Percentiles rank a stretch among this genome's conserved stretches.
phyloP scores from a whole-genome alignment of 2,329 filamentous ascomycete genomes.

The Aspergillus ibericus region DNA sequence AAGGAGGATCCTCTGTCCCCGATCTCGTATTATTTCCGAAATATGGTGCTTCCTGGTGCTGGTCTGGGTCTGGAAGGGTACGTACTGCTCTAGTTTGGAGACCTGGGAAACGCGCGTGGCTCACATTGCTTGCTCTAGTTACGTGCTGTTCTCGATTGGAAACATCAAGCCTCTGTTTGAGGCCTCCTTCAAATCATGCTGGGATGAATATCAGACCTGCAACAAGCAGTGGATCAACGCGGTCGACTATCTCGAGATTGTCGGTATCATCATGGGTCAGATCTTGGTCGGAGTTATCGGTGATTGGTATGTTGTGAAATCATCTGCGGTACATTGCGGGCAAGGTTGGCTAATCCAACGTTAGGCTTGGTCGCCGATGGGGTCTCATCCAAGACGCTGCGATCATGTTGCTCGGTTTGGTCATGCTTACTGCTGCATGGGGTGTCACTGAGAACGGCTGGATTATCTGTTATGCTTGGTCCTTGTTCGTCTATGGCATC shows the following conservation, averaged over 20 bases:
- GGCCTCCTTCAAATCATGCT: slow-evolving; percentile 74
- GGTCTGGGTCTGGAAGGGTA: slow-evolving; percentile 85
- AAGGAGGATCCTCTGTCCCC: slow-evolving; percentile 85
- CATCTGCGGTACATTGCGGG: neutral
- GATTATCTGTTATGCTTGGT: slow-evolving; percentile 97
- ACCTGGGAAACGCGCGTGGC: neutral
- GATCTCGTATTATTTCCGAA: slow-evolving; percentile 81
- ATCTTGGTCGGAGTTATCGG: slow-evolving; percentile 78
- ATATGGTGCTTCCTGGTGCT: slow-evolving; percentile 88
- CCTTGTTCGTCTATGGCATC: slow-evolving; percentile 84
- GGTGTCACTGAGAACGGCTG: slow-evolving; percentile 83
- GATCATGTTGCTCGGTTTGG: slow-evolving; percentile 90
- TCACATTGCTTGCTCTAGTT: slow-evolving; percentile 50
- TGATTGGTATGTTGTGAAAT: slow-evolving; percentile 55
- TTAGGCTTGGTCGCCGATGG: slow-evolving; percentile 84
- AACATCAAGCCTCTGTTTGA: slow-evolving; percentile 83
- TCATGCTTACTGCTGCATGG: slow-evolving; percentile 92
- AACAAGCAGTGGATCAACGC: slow-evolving; percentile 76
- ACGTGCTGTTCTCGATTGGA: slow-evolving; percentile 95
- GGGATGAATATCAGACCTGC: slow-evolving; percentile 68
- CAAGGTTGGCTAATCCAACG: slow-evolving; percentile 10
- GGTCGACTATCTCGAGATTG: slow-evolving; percentile 88
- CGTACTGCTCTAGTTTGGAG: slow-evolving; percentile 20
- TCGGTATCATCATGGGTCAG: slow-evolving; percentile 93
- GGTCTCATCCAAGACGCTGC: slow-evolving; percentile 92